Evolutionary conservation across 2,329 filamentous ascomycete genomes (phyloP).

Genomic region (Penicillium sp.): DNA sequence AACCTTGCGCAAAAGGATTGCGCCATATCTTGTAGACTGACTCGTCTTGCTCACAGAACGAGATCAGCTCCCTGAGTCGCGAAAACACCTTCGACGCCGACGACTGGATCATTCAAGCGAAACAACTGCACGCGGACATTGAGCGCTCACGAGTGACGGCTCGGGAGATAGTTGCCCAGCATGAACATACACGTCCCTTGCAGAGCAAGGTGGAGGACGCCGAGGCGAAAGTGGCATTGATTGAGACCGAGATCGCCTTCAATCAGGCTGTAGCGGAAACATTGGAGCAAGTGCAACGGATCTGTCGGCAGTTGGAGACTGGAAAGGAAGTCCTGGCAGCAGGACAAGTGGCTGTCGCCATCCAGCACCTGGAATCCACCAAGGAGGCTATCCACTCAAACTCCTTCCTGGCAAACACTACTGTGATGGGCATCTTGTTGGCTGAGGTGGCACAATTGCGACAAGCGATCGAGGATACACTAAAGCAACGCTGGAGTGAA

Average conservation of each 20-base stretch:
- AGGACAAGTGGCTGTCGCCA: conserved; percentile 43
- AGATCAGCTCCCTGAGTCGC: conserved; percentile 70
- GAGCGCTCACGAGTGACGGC: conserved; percentile 72
- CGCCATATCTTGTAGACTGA: conserved; percentile 4
- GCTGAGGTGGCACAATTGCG: conserved; percentile 61
- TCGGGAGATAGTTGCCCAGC: conserved; percentile 70
- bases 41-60: conserved; percentile 45
- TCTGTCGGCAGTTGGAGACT: conserved; percentile 46
- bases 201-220: conserved; percentile 60
- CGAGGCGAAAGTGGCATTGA: conserved; percentile 49
- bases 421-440: conserved; percentile 53
- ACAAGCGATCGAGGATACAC: conserved; percentile 58
- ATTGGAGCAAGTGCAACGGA: conserved; percentile 48
- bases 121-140: conserved; percentile 78
- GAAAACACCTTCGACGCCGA: conserved; percentile 74
- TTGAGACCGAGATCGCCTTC: conserved; percentile 56
- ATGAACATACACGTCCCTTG: conserved; percentile 61
- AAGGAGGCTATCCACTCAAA: conserved; percentile 27
- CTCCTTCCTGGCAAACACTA: conserved; percentile 31
- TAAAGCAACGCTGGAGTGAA: conserved; percentile 65
- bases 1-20: background rate
- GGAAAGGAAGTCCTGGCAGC: conserved; percentile 43
- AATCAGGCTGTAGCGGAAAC: conserved; percentile 49
- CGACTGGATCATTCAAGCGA: conserved; percentile 78
- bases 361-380: conserved; percentile 46